Evolutionary conservation across 805 yeast genomes (phyloP).

Genomic region (Danielia oregonensis): DNA sequence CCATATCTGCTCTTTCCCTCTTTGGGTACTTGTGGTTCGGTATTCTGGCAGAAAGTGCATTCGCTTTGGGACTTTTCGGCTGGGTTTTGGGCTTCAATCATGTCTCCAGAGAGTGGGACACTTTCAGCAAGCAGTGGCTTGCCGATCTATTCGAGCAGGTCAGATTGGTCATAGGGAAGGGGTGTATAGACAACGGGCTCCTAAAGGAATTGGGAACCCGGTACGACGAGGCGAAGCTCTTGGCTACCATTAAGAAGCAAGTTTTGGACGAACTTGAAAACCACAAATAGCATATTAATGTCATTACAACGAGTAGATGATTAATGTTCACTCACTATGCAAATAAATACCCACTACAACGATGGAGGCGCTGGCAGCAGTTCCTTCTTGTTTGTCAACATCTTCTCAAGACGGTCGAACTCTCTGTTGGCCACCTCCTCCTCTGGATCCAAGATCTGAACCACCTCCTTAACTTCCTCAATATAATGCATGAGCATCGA

Average conservation of each 20-base stretch:
- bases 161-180: constrained; percentile 24
- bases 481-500: constrained; percentile 96
- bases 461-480: constrained; percentile 88
- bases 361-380: constrained; percentile 24
- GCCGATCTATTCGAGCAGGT: constrained; percentile 30
- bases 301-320: too few relatives aligned
- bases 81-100: constrained; percentile 40
- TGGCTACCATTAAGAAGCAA: constrained; percentile 12
- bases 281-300: not conserved
- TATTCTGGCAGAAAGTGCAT: constrained; percentile 27
- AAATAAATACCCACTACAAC: too few relatives aligned
- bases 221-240: constrained; percentile 20
- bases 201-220: constrained; percentile 28
- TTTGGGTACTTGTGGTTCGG: constrained; percentile 32
- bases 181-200: constrained; percentile 37
- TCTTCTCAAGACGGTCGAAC: constrained; percentile 76
- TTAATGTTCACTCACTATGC: too few relatives aligned
- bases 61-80: constrained; percentile 35
- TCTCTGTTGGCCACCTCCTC: constrained; percentile 79
- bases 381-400: constrained; percentile 19
- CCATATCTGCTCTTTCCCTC: constrained; percentile 28
- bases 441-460: constrained; percentile 72
- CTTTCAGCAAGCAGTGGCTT: constrained; percentile 27
- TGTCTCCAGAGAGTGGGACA: constrained; percentile 35
- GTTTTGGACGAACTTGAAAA: constrained; percentile 11